These are phyloP conservation scores for Jatropha curcas DNA, from an alignment of 345 rosid genomes.

Conservation along the genomic window DNA sequence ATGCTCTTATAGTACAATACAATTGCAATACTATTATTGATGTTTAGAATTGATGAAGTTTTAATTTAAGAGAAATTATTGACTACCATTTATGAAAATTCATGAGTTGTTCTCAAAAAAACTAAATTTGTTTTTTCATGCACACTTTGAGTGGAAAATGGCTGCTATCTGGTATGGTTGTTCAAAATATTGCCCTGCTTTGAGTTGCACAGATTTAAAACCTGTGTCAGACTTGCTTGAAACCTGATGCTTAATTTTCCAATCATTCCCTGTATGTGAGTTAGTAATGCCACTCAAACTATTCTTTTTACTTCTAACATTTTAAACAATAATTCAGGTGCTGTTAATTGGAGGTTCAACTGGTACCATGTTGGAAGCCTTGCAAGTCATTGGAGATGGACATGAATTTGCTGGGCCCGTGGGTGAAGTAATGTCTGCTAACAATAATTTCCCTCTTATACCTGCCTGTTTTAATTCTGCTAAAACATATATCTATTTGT, in stretches of 20 bases:
- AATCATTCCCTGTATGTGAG: background rate
- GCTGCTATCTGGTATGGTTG: background rate
- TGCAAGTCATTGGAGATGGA: slow-evolving; percentile 84
- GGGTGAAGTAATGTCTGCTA: slow-evolving; percentile 56
- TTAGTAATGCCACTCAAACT: background rate
- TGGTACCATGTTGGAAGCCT: slow-evolving; percentile 95
- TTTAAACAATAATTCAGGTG: slow-evolving; percentile 50
- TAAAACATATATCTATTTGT: background rate
- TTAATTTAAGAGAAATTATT: too few species aligned
- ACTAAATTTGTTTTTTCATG: background rate
- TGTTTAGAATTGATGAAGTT: background rate
- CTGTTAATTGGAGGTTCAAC: slow-evolving; percentile 95
- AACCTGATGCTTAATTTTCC: background rate
- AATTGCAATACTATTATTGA: too few species aligned
- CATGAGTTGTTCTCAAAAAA: background rate
- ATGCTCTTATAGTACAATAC: background rate
- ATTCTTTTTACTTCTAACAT: slow-evolving; percentile 7
- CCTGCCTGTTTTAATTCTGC: background rate
- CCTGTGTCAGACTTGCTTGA: background rate
- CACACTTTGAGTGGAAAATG: background rate
- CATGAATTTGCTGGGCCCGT: slow-evolving; percentile 59
- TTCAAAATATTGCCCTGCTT: background rate
- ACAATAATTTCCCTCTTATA: background rate
- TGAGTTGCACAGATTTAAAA: background rate
- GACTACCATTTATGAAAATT: background rate